Evolutionary conservation across 2,329 filamentous ascomycete species (phyloP).

Genomic region (Colletotrichum sublineola): DNA sequence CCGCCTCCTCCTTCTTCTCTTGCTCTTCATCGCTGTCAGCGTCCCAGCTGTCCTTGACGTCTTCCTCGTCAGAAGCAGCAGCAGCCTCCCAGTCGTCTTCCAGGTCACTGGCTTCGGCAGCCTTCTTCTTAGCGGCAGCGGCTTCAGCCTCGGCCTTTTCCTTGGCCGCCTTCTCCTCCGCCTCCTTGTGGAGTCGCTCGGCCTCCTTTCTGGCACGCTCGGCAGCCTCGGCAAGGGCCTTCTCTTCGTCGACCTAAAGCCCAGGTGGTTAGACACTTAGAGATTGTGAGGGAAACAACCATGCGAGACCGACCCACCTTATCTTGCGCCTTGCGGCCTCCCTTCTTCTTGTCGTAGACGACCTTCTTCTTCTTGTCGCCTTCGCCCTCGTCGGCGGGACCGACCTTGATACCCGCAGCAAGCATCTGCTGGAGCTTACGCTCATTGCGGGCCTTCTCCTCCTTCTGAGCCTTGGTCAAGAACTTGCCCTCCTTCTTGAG

Average conservation of each 20-base stretch:
- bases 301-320: slow-evolving; percentile 62
- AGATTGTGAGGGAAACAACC: background rate
- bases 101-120: slow-evolving; percentile 68
- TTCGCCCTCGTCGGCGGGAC: slow-evolving; percentile 67
- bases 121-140: slow-evolving; percentile 67
- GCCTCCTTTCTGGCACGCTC: slow-evolving; percentile 77
- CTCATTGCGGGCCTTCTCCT: slow-evolving; percentile 84
- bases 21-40: slow-evolving; percentile 82
- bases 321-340: slow-evolving; percentile 67
- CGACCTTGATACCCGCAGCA: slow-evolving; percentile 80
- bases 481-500: slow-evolving; percentile 90
- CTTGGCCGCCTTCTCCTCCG: slow-evolving; percentile 70
- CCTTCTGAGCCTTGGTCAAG: slow-evolving; percentile 86
- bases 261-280: background rate
- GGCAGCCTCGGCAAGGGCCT: slow-evolving; percentile 82
- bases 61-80: slow-evolving; percentile 79
- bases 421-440: slow-evolving; percentile 88
- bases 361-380: slow-evolving; percentile 78
- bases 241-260: slow-evolving; percentile 78
- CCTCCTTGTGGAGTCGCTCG: slow-evolving; percentile 74
- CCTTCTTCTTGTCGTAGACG: slow-evolving; percentile 80
- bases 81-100: slow-evolving; percentile 92
- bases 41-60: slow-evolving; percentile 96
- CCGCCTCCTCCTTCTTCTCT: slow-evolving; percentile 54
- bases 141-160: slow-evolving; percentile 70